Evolutionary conservation across 176 grass and related monocot genomes (phyloP).

Genomic region (Oryza meridionalis): DNA sequence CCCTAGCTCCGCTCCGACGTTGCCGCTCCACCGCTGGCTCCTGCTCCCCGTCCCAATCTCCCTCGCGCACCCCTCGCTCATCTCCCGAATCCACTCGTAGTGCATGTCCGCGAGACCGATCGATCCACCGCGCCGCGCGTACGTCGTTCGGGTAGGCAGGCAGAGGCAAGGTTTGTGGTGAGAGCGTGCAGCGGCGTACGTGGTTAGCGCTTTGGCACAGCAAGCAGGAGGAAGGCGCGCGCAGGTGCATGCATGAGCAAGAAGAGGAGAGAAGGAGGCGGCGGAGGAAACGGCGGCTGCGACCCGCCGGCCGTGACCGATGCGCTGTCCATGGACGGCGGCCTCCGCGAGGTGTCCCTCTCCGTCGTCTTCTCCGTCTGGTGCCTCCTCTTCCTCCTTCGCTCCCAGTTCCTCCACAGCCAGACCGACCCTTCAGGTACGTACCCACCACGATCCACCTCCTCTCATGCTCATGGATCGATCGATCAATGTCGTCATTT

Average conservation of each 20-base stretch:
- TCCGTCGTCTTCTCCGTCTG: slow-evolving; percentile 69
- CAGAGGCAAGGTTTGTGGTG: no score
- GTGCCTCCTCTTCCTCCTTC: slow-evolving; percentile 75
- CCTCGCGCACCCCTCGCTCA: not conserved
- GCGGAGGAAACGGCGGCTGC: slow-evolving; percentile 35
- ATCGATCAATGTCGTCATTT: not conserved
- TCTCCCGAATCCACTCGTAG: not conserved
- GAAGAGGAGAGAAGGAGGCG: slow-evolving; percentile 63
- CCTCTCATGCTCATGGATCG: no score
- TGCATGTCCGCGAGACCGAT: not conserved
- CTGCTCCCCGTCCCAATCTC: not conserved
- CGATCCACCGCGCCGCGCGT: not conserved
- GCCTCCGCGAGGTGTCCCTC: slow-evolving; percentile 72
- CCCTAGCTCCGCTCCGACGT: slow-evolving; percentile 38
- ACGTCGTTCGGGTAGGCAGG: no score
- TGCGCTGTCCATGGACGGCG: slow-evolving; percentile 61
- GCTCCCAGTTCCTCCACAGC: slow-evolving; percentile 55
- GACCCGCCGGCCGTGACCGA: not conserved
- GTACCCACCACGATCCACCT: not conserved
- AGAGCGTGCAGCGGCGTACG: no score
- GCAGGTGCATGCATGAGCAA: slow-evolving; percentile 55
- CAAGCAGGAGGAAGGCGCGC: not conserved
- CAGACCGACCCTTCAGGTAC: slow-evolving; percentile 46
- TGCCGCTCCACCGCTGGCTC: slow-evolving; percentile 50
- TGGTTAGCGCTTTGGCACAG: not conserved